Percentiles rank a stretch among this genome's conserved stretches.
Conservation (phyloP, 345 rosid genomes). For the Eucalyptus marginata region DNA sequence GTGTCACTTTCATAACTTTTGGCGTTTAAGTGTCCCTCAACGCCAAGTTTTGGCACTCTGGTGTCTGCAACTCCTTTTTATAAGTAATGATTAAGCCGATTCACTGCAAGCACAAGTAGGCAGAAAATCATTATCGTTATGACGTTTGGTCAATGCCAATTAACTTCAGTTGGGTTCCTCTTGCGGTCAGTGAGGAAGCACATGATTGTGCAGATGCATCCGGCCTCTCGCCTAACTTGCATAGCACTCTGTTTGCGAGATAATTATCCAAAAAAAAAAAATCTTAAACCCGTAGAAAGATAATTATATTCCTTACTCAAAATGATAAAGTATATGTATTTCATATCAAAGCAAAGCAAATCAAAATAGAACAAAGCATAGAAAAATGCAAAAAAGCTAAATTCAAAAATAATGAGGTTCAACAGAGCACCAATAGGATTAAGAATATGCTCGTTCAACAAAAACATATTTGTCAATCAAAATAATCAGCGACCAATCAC, state of each 20-base stretch:
- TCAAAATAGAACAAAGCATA: no score
- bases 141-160: not conserved
- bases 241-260: not conserved
- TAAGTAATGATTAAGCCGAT: not conserved
- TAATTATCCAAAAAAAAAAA: not conserved
- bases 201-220: not conserved
- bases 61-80: no score
- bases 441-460: not conserved
- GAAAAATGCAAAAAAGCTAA: no score
- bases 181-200: not conserved
- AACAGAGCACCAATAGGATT: no score
- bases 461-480: not conserved
- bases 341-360: no score
- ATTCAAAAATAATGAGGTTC: no score
- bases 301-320: no score
- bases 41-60: no score
- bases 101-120: not conserved
- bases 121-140: not conserved
- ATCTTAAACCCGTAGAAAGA: not conserved
- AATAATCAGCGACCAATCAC: not conserved
- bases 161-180: not conserved
- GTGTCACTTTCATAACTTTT: no score
- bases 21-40: no score
- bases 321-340: no score
- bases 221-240: not conserved